These are phyloP conservation scores for Aegilops tauschii DNA, from an alignment of 176 grass and related monocot species.

Conservation along the genomic window DNA sequence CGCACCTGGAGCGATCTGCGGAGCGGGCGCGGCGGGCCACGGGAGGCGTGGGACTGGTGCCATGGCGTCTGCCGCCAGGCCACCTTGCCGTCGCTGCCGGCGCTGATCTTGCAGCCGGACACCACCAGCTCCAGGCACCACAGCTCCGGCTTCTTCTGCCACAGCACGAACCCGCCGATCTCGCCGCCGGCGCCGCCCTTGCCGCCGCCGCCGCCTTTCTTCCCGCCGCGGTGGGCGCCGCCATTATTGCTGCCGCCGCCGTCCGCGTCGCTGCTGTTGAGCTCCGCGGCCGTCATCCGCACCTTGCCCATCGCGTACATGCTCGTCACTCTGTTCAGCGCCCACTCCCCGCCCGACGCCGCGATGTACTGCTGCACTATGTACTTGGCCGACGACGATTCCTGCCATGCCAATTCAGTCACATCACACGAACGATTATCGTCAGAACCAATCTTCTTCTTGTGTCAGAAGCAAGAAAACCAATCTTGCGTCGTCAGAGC, in stretches of 20 bases:
- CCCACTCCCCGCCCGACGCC: constrained; percentile 89
- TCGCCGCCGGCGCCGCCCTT: constrained; percentile 50
- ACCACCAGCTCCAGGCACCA: constrained; percentile 98
- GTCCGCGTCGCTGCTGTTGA: constrained; percentile 57
- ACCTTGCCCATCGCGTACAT: constrained; percentile 98
- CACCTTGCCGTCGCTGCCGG: constrained; percentile 94
- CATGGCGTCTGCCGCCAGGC: constrained; percentile 96
- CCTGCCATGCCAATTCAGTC: constrained; percentile 34
- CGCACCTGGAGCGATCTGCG: constrained; percentile 92
- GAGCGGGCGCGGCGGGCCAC: constrained; percentile 88
- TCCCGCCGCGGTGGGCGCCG: constrained; percentile 22
- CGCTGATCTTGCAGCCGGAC: constrained; percentile 98
- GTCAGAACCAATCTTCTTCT: neutral
- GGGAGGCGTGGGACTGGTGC: constrained; percentile 96
- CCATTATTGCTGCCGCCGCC: neutral
- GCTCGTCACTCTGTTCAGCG: constrained; percentile 72
- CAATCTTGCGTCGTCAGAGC: no score
- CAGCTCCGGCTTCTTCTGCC: constrained; percentile 96
- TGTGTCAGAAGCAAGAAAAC: neutral
- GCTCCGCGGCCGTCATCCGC: constrained; percentile 77
- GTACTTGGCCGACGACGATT: constrained; percentile 90
- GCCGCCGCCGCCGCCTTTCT: constrained; percentile 25
- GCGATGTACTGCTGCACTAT: constrained; percentile 98
- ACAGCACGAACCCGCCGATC: constrained; percentile 98
- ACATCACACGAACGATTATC: neutral